A percentile compares a stretch with the other conserved stretches of the same genome.
Evolutionary conservation across 306 rosid genomes (phyloP).

Genomic region (Acmispon strigosus): DNA sequence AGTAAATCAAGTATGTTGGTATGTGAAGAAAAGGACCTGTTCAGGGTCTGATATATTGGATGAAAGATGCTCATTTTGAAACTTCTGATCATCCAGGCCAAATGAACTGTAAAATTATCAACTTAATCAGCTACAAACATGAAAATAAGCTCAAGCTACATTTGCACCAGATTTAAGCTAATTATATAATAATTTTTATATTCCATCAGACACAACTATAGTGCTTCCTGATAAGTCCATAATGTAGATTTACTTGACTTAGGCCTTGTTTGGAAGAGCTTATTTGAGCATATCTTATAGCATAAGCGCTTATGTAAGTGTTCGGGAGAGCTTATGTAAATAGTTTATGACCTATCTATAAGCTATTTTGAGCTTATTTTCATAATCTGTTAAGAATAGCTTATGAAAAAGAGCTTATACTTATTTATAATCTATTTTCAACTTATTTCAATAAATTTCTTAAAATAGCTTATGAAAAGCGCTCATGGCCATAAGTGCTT

Average conservation of each 20-base stretch:
- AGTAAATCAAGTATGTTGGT: conserved; percentile 12
- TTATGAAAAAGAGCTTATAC: too few relatives aligned
- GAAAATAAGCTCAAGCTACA: conserved; percentile 9
- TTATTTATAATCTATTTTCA: too few relatives aligned
- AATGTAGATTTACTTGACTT: not conserved
- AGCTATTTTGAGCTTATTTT: too few relatives aligned
- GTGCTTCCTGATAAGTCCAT: not conserved
- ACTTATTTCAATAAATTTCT: too few relatives aligned
- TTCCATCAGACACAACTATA: not conserved
- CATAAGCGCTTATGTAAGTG: too few relatives aligned
- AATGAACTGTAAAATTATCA: conserved; percentile 52
- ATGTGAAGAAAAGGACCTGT: conserved; percentile 53
- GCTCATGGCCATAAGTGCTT: too few relatives aligned
- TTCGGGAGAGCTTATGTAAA: too few relatives aligned
- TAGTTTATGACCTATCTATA: too few relatives aligned
- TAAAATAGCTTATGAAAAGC: too few relatives aligned
- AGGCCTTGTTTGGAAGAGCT: too few relatives aligned
- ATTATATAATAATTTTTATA: not conserved
- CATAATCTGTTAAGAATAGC: too few relatives aligned
- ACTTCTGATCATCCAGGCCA: conserved; percentile 78
- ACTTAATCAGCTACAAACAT: conserved; percentile 5
- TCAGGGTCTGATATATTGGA: conserved; percentile 73
- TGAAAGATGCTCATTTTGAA: conserved; percentile 75
- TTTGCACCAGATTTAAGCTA: conserved; percentile 5
- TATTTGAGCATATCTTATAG: too few relatives aligned